Evolutionary conservation across 1,139 yeast species (phyloP).

Genomic region (Geotrichum klebahnii): DNA sequence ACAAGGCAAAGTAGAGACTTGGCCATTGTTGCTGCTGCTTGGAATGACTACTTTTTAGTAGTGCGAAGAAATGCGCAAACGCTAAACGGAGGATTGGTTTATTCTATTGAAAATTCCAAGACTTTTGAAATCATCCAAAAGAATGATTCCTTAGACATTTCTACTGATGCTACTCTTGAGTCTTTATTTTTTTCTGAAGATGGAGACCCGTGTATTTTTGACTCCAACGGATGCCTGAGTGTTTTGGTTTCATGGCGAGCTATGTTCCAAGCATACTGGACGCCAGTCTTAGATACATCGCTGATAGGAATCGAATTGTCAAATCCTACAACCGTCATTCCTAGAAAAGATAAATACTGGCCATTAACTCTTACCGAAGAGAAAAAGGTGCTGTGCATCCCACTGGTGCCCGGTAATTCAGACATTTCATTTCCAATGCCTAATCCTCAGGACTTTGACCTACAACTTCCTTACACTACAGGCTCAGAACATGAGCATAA

Average conservation of each 20-base stretch:
- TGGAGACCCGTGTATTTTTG: constrained; percentile 84
- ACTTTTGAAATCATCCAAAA: constrained; percentile 41
- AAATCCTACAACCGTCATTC: constrained; percentile 30
- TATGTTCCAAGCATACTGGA: constrained; percentile 73
- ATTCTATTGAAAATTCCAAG: constrained; percentile 40
- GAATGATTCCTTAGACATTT: constrained; percentile 39
- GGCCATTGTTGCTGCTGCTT: constrained; percentile 53
- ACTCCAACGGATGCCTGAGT: constrained; percentile 67
- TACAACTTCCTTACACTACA: constrained; percentile 53
- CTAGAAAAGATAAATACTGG: constrained; percentile 55
- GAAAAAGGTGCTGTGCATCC: constrained; percentile 66
- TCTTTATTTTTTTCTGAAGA: constrained; percentile 77
- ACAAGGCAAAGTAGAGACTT: constrained; percentile 48
- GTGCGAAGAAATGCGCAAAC: constrained; percentile 31
- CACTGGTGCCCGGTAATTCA: constrained; percentile 56
- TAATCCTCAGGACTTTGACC: constrained; percentile 70
- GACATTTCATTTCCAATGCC: constrained; percentile 71
- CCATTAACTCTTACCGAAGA: constrained; percentile 69
- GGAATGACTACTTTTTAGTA: constrained; percentile 46
- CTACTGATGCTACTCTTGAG: constrained; percentile 34
- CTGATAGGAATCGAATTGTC: constrained; percentile 9
- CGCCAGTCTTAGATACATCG: constrained; percentile 49
- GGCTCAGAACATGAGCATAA: constrained; percentile 13
- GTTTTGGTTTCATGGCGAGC: constrained; percentile 73
- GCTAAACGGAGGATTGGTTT: constrained; percentile 32